Evolutionary conservation across 148 eudicot species (phyloP).

Genomic region (Gaultheria prostrata): DNA sequence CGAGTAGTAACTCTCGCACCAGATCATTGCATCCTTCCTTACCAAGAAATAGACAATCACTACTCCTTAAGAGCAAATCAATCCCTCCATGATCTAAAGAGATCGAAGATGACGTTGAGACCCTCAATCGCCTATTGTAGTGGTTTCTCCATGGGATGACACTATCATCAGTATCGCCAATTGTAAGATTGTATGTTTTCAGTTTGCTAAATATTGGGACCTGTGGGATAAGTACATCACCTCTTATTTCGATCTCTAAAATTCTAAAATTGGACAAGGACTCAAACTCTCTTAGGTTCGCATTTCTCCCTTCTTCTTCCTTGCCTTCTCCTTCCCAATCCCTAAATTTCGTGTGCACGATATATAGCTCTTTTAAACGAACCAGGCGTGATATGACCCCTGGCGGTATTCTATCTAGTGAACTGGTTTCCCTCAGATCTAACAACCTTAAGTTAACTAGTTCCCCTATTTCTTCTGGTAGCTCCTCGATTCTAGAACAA

Average conservation of each 20-base stretch:
- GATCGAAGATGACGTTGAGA: no score
- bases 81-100: no score
- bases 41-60: background rate
- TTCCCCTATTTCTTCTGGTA: slow-evolving; percentile 34
- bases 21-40: no score
- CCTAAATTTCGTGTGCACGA: slow-evolving; percentile 7
- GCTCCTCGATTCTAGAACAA: slow-evolving; percentile 15
- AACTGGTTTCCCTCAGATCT: slow-evolving; percentile 28
- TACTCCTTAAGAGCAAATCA: background rate
- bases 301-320: slow-evolving; percentile 2
- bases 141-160: no score
- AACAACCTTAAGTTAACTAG: slow-evolving; percentile 31
- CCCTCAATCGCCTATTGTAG: no score
- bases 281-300: slow-evolving; percentile 25
- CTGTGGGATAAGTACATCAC: background rate
- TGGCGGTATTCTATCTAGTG: slow-evolving; percentile 19
- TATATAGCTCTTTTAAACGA: slow-evolving; percentile 35
- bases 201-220: background rate
- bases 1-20: no score
- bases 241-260: background rate
- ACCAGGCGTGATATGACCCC: slow-evolving; percentile 27
- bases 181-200: no score
- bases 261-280: slow-evolving; percentile 16
- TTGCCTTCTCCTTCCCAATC: slow-evolving; percentile 14
- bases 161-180: no score